Base-by-base conservation (phyloP, 2,329 filamentous ascomycete genomes). In the Nothophoma quercina region DNA sequence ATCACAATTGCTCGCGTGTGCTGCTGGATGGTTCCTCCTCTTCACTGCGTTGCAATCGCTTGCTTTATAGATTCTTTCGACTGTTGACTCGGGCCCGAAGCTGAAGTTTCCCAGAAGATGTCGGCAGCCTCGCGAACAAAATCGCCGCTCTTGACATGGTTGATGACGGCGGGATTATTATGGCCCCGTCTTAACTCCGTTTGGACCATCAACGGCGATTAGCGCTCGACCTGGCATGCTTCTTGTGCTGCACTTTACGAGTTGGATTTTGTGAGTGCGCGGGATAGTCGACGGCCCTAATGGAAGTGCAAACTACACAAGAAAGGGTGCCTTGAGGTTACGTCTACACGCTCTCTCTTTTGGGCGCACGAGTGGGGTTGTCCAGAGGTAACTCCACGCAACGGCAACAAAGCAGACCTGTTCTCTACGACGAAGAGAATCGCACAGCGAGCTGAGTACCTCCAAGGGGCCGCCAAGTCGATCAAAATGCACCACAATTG, bases 121-220 rank as follows among this genome's bases (percentile, higher is more conserved):
- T 50, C 46, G 46, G 46, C 46, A 32, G 46, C 36, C 38, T 43
- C 21, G 23, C n/a, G 25, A 8, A 7, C 19, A 34, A 36, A 49
- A 28, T 25, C 38, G 23, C 46, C 38, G 26, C 19, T 15, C 32
- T 16, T 23, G 26, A 42, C 28, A 23, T 32, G 22, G 22, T 9
- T 23, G 12, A 3, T 21, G 23, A 36, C 25, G 32, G 42, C 25
- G 7, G 23, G 15, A 19, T 21, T 13, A 12, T 28, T 22, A 15
- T 4, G 13, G 12, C n/a, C 9, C 16, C n/a, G 18, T 46, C 43
- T 16, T 45, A 45, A 45, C 42, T 29, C 42, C 32, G 42, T n/a
- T n/a, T n/a, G n/a, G 7, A 39, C 8, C 1, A 3, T 26, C 8
- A n/a, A 16, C 35, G 13, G 22, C 13, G 22, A 18, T 16, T n/a